Conservation (phyloP, 768 basidiomycete genomes). For the Daedalea quercina region DNA sequence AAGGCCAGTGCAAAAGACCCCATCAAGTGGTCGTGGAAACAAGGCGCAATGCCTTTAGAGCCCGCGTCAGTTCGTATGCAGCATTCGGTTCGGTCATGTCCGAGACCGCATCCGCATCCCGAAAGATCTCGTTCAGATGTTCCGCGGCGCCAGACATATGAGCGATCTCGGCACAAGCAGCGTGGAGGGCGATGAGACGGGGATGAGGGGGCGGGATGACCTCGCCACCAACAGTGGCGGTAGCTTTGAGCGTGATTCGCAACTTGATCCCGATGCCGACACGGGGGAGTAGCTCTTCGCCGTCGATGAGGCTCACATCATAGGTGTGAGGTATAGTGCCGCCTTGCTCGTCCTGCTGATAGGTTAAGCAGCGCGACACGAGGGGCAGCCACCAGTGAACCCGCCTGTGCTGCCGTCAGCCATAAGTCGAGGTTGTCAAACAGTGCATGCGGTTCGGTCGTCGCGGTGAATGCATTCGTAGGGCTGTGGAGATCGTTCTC, state of each 20-base stretch:
- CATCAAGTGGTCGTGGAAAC: not conserved
- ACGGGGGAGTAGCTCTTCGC: not conserved
- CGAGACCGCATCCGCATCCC: constrained; percentile 4
- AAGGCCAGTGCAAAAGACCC: too few species aligned
- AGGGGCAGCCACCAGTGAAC: not conserved
- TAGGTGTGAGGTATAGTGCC: not conserved
- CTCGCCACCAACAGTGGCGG: not conserved
- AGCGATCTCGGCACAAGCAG: constrained; percentile 8
- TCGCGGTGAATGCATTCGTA: not conserved
- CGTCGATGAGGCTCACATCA: not conserved
- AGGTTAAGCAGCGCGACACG: not conserved
- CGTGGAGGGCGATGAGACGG: constrained; percentile 4
- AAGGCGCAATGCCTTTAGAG: constrained; percentile 5
- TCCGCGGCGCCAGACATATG: constrained; percentile 8
- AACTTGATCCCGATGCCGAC: not conserved
- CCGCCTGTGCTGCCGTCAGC: not conserved
- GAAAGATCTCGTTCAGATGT: constrained; percentile 3
- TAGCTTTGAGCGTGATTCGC: constrained; percentile 1
- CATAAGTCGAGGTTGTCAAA: not conserved
- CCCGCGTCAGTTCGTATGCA: constrained; percentile 6
- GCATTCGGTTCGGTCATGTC: constrained; percentile 9
- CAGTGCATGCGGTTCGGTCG: not conserved
- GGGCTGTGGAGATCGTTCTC: not conserved
- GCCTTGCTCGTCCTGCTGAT: not conserved
- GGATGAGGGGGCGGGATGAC: constrained; percentile 3